Percentiles rank a stretch among this genome's conserved stretches.
These are phyloP conservation scores for Phytopythium vexans DNA, from an alignment of 352 stramenopile genomes.

Conservation along the genomic window DNA sequence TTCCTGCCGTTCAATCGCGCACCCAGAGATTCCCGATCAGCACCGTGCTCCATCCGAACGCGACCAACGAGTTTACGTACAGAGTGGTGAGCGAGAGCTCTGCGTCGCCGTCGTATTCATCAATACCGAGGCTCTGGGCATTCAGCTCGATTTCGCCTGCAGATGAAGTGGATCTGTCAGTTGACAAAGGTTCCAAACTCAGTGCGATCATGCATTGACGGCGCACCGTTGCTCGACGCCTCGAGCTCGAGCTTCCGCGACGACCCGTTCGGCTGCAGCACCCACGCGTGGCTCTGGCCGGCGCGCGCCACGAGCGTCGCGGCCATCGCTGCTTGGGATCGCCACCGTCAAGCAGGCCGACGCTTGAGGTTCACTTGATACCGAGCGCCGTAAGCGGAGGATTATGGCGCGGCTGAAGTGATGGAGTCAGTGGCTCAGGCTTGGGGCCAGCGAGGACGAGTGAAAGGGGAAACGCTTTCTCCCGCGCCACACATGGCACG, in stretches of 20 bases:
- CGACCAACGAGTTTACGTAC: too few relatives aligned
- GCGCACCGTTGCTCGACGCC: not conserved
- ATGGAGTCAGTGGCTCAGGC: too few relatives aligned
- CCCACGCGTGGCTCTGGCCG: not conserved
- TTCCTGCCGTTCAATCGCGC: constrained; percentile 4
- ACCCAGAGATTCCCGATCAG: constrained; percentile 1
- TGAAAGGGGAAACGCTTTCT: too few relatives aligned
- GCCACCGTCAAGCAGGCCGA: too few relatives aligned
- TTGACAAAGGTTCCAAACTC: too few relatives aligned
- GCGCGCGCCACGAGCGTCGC: not conserved
- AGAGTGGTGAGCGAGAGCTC: too few relatives aligned
- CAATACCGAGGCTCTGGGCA: constrained; percentile 3
- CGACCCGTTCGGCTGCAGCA: not conserved
- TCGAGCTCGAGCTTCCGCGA: not conserved
- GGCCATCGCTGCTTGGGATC: too few relatives aligned
- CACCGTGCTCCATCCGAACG: not conserved
- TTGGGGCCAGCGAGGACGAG: too few relatives aligned
- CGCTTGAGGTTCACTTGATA: not conserved
- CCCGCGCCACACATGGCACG: too few relatives aligned
- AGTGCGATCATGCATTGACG: too few relatives aligned
- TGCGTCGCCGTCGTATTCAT: constrained; percentile 3
- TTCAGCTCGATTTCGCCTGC: not conserved
- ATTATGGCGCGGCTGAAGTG: too few relatives aligned
- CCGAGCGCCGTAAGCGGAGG: not conserved
- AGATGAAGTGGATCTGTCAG: not conserved